Evolutionary conservation across 257 asterid genomes (phyloP).

Genomic region (Solanum piurae): DNA sequence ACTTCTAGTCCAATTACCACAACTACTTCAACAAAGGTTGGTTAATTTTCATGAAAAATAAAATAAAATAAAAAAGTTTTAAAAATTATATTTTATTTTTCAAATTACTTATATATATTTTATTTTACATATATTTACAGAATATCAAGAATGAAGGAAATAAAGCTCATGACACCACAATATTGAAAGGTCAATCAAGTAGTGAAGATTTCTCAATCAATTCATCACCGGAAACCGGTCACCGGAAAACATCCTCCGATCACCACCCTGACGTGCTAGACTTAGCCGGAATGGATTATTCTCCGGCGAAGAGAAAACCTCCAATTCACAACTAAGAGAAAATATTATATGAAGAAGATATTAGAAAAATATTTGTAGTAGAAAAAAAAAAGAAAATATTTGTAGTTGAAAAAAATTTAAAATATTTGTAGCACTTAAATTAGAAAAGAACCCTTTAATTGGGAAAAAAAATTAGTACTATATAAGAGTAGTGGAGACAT

Average conservation of each 20-base stretch:
- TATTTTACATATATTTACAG: conserved; percentile 20
- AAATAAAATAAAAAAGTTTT: neutral
- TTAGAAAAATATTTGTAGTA: neutral
- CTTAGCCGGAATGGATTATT: conserved; percentile 76
- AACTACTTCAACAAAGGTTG: conserved; percentile 32
- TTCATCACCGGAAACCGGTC: conserved; percentile 11
- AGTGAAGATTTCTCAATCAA: conserved; percentile 9
- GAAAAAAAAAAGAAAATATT: neutral
- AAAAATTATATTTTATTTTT: neutral
- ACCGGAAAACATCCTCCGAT: conserved; percentile 13
- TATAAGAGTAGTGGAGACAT: conserved; percentile 14
- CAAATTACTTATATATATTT: neutral
- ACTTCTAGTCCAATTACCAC: conserved; percentile 22
- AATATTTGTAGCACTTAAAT: neutral
- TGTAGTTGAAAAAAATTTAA: neutral
- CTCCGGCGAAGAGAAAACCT: conserved; percentile 65
- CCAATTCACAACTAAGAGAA: conserved; percentile 61
- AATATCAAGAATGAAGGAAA: conserved; percentile 18
- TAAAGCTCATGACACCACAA: conserved; percentile 6
- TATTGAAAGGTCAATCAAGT: conserved; percentile 11
- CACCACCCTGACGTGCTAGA: conserved; percentile 46
- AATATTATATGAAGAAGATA: neutral
- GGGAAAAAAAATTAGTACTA: neutral
- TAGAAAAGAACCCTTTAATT: neutral
- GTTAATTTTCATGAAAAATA: conserved; percentile 3